These are phyloP conservation scores for Colletotrichum chrysophilum DNA, from an alignment of 2,329 filamentous ascomycete genomes.

Conservation along the genomic window DNA sequence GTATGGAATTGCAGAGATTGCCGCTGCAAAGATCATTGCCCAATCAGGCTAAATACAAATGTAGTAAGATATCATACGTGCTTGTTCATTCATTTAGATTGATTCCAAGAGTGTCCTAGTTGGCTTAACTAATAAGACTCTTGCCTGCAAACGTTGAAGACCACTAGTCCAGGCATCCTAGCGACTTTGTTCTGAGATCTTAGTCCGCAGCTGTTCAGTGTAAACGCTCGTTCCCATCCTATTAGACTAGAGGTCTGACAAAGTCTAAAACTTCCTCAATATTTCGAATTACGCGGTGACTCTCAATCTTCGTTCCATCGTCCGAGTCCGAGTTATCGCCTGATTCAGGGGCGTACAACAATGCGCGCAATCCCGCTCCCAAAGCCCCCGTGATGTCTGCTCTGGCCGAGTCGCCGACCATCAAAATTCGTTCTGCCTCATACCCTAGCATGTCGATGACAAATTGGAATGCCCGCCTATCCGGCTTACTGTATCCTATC, in stretches of 20 bases:
- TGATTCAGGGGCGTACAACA: background rate
- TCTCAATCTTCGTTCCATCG: background rate
- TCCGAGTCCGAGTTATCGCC: background rate
- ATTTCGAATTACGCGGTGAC: background rate
- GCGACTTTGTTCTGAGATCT: background rate
- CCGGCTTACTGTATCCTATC: background rate
- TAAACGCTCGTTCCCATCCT: background rate
- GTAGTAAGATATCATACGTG: background rate
- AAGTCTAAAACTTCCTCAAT: background rate
- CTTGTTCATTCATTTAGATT: background rate
- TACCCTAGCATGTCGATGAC: background rate
- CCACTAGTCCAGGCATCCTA: background rate
- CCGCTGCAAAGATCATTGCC: constrained; percentile 18
- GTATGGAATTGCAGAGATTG: constrained; percentile 52
- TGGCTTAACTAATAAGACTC: background rate
- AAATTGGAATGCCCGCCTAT: background rate
- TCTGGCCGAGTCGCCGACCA: background rate
- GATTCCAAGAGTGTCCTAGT: background rate
- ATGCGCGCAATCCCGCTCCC: background rate
- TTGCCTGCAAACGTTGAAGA: background rate
- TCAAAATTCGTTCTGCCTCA: background rate
- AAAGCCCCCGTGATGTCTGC: background rate
- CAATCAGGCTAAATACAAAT: no score
- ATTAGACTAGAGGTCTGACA: background rate
- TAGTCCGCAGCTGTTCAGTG: background rate